Evolutionary conservation across 2,329 filamentous ascomycete genomes (phyloP), one percentile per base, ranked within the genome.

Genomic region (Podosphaera fusca): DNA sequence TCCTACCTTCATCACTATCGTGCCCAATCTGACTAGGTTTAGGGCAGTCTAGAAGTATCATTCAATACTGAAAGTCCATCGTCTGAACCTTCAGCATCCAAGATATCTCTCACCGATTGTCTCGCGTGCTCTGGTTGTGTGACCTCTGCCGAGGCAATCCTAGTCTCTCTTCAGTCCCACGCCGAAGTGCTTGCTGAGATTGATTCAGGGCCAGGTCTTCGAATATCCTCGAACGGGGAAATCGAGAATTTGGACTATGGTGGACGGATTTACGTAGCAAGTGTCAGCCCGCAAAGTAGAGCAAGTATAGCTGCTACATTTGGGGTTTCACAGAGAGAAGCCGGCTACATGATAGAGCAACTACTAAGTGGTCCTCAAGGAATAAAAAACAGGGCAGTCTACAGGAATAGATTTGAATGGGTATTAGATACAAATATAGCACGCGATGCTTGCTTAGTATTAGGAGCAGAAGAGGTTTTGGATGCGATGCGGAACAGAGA

Each of bases 81-180:
- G 35, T 69, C 74, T 53, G 67, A 73, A 30, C 67, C 73, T 55
- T 72, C 79, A 58, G 86, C 89, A 0, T 89, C 90, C 5, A 82
- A 94, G 67, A 96, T 98, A 64, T 95, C 89, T 54, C 79, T 98
- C 60, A 96, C 92, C 5, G 92, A 98, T 70, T 98, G 92, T 67
- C 82, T 98, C 55, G 92, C 92, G 56, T 98, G 92, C 70, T 95
- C 92, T 8, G 92, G 92, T 56, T 98, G 92, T 69, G 92, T 98
- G 55, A 98, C 92, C 29, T 95, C 89, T 4, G 92, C 92, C 52
- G 92, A 98, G 72, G 92, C 92, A 14, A 87, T 98, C n/a, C 79
- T 98, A 47, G 88, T 98, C 55, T 92, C 86, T 58, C 72, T 98
- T 57, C 92, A 98, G 70, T 94, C 87, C 63, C 92, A 98, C 69